A percentile compares a stretch with the other conserved stretches of the same genome.
Conservation (phyloP, 768 basidiomycete genomes). For the Boletus edulis region DNA sequence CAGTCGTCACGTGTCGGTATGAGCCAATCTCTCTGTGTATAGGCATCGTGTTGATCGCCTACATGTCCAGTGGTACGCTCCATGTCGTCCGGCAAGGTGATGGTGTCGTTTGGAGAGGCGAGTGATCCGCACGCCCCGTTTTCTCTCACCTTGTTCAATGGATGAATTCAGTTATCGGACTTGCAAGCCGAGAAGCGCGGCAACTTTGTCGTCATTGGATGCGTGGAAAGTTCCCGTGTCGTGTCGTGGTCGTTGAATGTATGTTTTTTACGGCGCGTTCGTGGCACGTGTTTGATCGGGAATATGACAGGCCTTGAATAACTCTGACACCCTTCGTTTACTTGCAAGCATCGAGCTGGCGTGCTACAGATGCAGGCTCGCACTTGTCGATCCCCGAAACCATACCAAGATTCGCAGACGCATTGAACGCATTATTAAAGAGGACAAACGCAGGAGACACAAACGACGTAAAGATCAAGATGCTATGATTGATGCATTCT, state of each 20-base stretch:
- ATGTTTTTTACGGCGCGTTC: constrained; percentile 22
- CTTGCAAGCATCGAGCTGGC: constrained; percentile 84
- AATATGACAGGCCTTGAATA: constrained; percentile 65
- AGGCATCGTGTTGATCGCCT: constrained; percentile 6
- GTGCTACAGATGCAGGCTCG: constrained; percentile 73
- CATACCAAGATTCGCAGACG: constrained; percentile 66
- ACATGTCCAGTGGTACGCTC: constrained; percentile 37
- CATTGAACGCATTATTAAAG: constrained; percentile 80
- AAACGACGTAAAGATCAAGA: constrained; percentile 83
- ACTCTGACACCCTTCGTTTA: constrained; percentile 77
- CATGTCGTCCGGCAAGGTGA: constrained; percentile 61
- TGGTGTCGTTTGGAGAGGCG: constrained; percentile 72
- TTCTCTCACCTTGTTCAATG: not conserved
- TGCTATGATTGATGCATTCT: constrained; percentile 76
- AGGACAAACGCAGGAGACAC: constrained; percentile 78
- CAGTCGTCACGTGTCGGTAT: constrained; percentile 80
- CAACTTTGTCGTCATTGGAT: constrained; percentile 82
- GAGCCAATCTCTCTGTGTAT: constrained; percentile 25
- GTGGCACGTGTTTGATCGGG: constrained; percentile 8
- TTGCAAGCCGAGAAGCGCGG: constrained; percentile 85
- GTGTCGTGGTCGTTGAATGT: constrained; percentile 87
- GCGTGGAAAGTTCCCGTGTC: constrained; percentile 69
- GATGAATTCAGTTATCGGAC: constrained; percentile 49
- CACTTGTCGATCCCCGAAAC: constrained; percentile 61
- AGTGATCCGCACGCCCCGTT: constrained; percentile 16